Conservation (phyloP, 2,329 filamentous ascomycete genomes). For the Monilinia vaccinii-corymbosi region DNA sequence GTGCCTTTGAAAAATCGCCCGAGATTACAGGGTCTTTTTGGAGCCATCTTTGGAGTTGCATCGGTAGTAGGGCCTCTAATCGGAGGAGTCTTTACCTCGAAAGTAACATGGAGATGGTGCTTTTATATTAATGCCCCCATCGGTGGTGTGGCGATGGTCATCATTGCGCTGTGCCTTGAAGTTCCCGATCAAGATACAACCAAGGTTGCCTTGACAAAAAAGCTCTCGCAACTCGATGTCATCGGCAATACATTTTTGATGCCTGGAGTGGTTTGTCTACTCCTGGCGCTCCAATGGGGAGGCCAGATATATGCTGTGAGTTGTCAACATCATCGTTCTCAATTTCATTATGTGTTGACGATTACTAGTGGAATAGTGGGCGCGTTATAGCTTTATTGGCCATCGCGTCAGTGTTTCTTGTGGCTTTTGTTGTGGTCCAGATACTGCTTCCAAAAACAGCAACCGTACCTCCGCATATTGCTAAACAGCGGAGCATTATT, state of each 20-base stretch:
- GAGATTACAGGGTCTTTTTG: neutral
- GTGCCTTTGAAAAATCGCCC: neutral
- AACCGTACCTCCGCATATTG: slow-evolving; percentile 32
- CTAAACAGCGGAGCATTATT: slow-evolving; percentile 26
- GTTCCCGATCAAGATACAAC: neutral
- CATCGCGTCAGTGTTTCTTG: slow-evolving; percentile 23
- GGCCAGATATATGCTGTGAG: slow-evolving; percentile 30
- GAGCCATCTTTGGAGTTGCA: slow-evolving; percentile 1
- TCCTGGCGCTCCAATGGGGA: slow-evolving; percentile 28
- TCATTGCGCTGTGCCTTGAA: neutral
- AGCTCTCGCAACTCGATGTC: neutral
- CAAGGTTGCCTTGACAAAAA: neutral
- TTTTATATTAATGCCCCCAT: neutral
- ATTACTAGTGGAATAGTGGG: slow-evolving; percentile 11
- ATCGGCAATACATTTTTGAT: neutral
- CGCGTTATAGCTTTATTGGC: slow-evolving; percentile 29
- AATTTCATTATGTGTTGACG: neutral
- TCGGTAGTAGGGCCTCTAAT: slow-evolving; percentile 13
- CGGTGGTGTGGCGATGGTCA: neutral
- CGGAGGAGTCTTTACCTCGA: neutral
- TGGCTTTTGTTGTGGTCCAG: slow-evolving; percentile 28
- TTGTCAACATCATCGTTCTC: neutral
- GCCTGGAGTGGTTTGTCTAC: slow-evolving; percentile 27
- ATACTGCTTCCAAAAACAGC: slow-evolving; percentile 10
- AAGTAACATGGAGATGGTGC: neutral